Base-by-base conservation (phyloP, 1,284 basidiomycete species). In the Ustilago nuda region DNA sequence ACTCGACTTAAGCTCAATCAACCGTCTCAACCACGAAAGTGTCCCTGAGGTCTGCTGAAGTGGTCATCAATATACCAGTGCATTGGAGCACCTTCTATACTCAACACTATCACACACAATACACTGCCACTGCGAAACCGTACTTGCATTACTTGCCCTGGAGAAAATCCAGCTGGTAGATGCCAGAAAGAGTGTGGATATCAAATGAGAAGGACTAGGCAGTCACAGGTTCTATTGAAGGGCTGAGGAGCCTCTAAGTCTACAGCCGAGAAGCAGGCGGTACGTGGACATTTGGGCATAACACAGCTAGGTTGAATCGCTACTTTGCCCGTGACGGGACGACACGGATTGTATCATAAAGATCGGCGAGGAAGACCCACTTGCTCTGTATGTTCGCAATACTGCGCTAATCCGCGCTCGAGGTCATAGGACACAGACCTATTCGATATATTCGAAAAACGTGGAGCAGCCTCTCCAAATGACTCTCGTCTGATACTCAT, bases 1-100 rank as follows among this genome's bases (percentile, higher is more conserved):
- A 62, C 35, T 51, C 51, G 1, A 27, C 56, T 8, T 72, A 50
- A 59, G 41, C 41, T 30, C 30, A 45, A 45, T 45, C 43, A 45
- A 45, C n/a, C 43, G 1, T 45, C 43, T 41, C 39, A 7, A 41
- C 39, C 15, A 13, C 3, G 13, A 13, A 27, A 27, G 23, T 3
- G 23, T 27, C 23, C 23, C 3, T 27, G 23, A 27, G 3, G 23
- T 27, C 23, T 17, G 48, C 23, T 12, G 13, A 30, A 51, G 50
- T 13, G 50, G 33, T 30, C 50, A 51, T 33, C 50, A 51, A 32
- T 51, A 45, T 45, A 45, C 43, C 43, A 45, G n/a, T 45, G 43
- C 43, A 45, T 45, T 11, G 19, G 19, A 6, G 43, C 43, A 45
- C 19, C 43, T n/a, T 11, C 43, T 45, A 19, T 45, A 32, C 23